A percentile compares a stretch with the other conserved stretches of the same genome.
These are phyloP conservation scores for Calonectria pteridis DNA, from an alignment of 2,329 filamentous ascomycete species.

Conservation along the genomic window DNA sequence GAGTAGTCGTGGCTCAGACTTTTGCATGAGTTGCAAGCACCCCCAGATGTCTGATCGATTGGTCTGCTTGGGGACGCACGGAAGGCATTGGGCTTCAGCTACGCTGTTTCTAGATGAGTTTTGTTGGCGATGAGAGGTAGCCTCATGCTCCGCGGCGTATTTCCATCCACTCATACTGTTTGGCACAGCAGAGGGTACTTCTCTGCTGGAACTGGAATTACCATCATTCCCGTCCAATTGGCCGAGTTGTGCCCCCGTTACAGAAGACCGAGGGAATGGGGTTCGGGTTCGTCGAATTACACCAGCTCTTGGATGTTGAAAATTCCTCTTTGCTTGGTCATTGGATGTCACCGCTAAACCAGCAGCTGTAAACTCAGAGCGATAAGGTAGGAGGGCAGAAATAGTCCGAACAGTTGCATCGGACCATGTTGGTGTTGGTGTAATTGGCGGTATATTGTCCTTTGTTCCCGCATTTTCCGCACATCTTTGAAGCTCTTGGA, in stretches of 20 bases:
- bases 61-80: conserved; percentile 45
- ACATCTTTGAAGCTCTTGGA: conserved; percentile 47
- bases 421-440: conserved; percentile 56
- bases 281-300: conserved; percentile 22
- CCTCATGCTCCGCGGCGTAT: conserved; percentile 49
- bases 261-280: conserved; percentile 1
- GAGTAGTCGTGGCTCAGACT: conserved; percentile 21
- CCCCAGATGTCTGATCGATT: conserved; percentile 37
- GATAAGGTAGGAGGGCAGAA: conserved; percentile 65
- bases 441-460: conserved; percentile 54
- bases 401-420: conserved; percentile 63
- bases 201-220: conserved; percentile 44
- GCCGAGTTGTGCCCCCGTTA: conserved; percentile 23
- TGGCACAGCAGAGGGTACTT: conserved; percentile 48
- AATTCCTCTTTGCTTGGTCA: conserved; percentile 52
- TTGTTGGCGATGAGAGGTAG: conserved; percentile 38
- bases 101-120: conserved; percentile 23
- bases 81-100: conserved; percentile 38
- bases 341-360: conserved; percentile 69
- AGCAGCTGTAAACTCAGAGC: conserved; percentile 64
- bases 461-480: conserved; percentile 51
- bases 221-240: conserved; percentile 49
- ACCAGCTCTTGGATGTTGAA: conserved; percentile 20
- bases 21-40: conserved; percentile 37
- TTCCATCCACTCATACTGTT: conserved; percentile 50